These are phyloP conservation scores for Verticillium zaregamsianum DNA, from an alignment of 2,329 filamentous ascomycete genomes.

Conservation along the genomic window DNA sequence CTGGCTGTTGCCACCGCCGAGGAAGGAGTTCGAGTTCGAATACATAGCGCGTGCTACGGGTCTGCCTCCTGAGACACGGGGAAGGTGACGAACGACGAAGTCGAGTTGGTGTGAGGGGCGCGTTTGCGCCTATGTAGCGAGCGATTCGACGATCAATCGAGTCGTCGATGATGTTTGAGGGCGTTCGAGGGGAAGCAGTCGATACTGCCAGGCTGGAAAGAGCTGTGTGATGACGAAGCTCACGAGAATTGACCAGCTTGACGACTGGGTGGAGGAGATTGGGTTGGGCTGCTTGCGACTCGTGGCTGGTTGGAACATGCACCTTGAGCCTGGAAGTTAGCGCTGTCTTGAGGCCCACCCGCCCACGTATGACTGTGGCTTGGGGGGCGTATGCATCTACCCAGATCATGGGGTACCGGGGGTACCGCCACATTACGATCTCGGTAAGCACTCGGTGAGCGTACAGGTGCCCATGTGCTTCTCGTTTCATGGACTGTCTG, in stretches of 20 bases:
- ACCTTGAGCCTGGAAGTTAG: not conserved
- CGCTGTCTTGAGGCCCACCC: not conserved
- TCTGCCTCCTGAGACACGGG: constrained; percentile 7
- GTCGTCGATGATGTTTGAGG: not conserved
- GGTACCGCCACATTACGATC: not conserved
- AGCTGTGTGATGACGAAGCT: constrained; percentile 15
- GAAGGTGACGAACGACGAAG: constrained; percentile 7
- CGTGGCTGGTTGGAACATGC: not conserved
- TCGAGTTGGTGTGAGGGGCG: not conserved
- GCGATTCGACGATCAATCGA: not conserved
- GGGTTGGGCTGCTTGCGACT: constrained; percentile 6
- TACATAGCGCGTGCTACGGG: constrained; percentile 59
- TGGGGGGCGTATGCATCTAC: not conserved
- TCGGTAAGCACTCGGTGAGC: not conserved
- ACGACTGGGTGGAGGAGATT: constrained; percentile 2
- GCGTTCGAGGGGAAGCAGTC: constrained; percentile 2
- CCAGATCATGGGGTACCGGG: not conserved
- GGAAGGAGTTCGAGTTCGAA: constrained; percentile 80
- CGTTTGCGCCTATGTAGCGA: not conserved
- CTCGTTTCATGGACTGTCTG: too few relatives aligned
- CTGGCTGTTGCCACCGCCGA: constrained; percentile 74
- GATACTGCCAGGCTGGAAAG: constrained; percentile 7
- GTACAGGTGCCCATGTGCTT: too few relatives aligned
- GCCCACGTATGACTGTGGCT: not conserved
- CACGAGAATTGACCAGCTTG: constrained; percentile 15